These are phyloP conservation scores for Trichoderma sp. DNA, from an alignment of 2,329 filamentous ascomycete genomes.

Conservation along the genomic window DNA sequence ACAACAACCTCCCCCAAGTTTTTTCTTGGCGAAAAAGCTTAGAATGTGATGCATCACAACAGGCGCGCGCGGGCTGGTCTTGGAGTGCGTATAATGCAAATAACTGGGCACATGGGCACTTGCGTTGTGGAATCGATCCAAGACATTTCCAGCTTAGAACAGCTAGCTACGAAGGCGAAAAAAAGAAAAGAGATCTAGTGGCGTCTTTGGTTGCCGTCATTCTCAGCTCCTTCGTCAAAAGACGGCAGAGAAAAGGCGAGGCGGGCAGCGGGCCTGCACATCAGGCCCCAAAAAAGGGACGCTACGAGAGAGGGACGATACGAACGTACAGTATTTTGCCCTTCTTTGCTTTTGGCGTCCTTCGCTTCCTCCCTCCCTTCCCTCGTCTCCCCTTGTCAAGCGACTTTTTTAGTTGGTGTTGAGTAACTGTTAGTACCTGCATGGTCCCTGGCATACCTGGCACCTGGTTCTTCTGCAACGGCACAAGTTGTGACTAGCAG, in stretches of 20 bases:
- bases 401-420: neutral
- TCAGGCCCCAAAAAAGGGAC: neutral
- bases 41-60: neutral
- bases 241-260: neutral
- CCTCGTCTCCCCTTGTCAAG: neutral
- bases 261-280: neutral
- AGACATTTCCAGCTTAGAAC: neutral
- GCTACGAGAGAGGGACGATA: neutral
- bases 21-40: neutral
- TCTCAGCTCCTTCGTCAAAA: neutral
- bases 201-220: neutral
- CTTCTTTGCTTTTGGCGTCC: neutral
- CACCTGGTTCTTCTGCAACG: neutral
- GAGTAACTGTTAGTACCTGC: neutral
- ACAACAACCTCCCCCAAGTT: neutral
- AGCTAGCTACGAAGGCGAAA: neutral
- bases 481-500: neutral
- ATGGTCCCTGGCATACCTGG: neutral
- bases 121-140: neutral
- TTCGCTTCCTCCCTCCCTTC: neutral
- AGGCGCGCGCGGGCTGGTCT: neutral
- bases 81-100: neutral
- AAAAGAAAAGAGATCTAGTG: too few species aligned
- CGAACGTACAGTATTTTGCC: neutral
- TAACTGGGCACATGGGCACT: neutral